Evolutionary conservation across 2,329 filamentous ascomycete genomes (phyloP).

Genomic region (Paecilomyces dactylethromorphus): DNA sequence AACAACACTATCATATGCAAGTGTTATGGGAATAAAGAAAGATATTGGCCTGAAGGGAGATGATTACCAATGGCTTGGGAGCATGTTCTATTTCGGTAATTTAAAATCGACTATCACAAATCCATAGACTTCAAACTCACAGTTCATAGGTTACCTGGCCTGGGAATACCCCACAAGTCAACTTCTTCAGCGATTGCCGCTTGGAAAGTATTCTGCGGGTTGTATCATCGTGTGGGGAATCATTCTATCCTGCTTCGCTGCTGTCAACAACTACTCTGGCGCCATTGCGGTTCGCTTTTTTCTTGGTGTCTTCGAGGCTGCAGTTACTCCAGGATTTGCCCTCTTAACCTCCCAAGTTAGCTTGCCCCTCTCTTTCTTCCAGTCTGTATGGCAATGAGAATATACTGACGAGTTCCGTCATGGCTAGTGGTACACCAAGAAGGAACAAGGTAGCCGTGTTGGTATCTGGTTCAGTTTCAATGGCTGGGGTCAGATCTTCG

Average conservation of each 20-base stretch:
- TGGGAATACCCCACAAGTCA: conserved; percentile 63
- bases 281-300: conserved; percentile 62
- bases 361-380: not conserved
- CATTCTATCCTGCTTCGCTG: conserved; percentile 57
- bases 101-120: conserved; percentile 6
- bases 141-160: conserved; percentile 37
- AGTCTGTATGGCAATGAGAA: not conserved
- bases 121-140: conserved; percentile 15
- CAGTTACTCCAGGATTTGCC: conserved; percentile 63
- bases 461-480: conserved; percentile 66
- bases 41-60: conserved; percentile 39
- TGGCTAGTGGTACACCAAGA: conserved; percentile 63
- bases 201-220: conserved; percentile 60
- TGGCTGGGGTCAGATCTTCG: conserved; percentile 57
- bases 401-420: not conserved
- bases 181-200: conserved; percentile 56
- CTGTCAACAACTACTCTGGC: conserved; percentile 53
- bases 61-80: conserved; percentile 48
- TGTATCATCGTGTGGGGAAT: conserved; percentile 60
- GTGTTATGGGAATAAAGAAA: conserved; percentile 46
- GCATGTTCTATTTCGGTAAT: conserved; percentile 46
- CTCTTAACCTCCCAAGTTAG: conserved; percentile 55
- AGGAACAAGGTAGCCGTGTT: conserved; percentile 57
- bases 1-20: conserved; percentile 47
- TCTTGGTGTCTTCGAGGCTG: conserved; percentile 61